A percentile compares a stretch with the other conserved stretches of the same genome.
Evolutionary conservation across 2,329 filamentous ascomycete genomes (phyloP).

Genomic region (Spiromastix sp.): DNA sequence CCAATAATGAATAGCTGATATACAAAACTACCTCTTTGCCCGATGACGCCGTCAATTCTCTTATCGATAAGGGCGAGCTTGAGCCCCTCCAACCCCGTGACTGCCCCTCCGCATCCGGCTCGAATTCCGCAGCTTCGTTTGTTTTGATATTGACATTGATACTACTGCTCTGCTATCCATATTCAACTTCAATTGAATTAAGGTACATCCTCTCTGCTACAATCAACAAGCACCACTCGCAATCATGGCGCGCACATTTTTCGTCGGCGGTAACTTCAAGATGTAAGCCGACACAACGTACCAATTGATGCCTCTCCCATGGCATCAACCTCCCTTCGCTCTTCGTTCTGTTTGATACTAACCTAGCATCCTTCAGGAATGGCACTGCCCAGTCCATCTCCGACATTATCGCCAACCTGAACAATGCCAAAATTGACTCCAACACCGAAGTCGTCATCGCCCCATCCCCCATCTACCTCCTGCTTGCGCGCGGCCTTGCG

Average conservation of each 20-base stretch:
- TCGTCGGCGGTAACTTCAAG: slow-evolving; percentile 99
- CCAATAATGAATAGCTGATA: no score
- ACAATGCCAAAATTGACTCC: slow-evolving; percentile 59
- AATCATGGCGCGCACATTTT: slow-evolving; percentile 88
- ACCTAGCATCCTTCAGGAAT: slow-evolving; percentile 82
- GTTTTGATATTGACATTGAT: no score
- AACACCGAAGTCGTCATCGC: slow-evolving; percentile 82
- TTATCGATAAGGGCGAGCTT: background rate
- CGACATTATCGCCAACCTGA: slow-evolving; percentile 81
- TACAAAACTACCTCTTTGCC: no score
- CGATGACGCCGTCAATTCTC: no score
- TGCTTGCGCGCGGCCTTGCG: slow-evolving; percentile 70
- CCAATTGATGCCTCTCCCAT: slow-evolving; percentile 6
- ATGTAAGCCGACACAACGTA: slow-evolving; percentile 53
- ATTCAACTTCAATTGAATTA: no score
- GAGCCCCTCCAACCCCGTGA: no score
- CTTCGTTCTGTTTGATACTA: no score
- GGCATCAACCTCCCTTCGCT: slow-evolving; percentile 5
- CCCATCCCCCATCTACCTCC: slow-evolving; percentile 82
- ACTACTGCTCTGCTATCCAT: no score
- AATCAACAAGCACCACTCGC: no score
- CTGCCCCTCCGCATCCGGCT: no score
- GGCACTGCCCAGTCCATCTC: slow-evolving; percentile 83
- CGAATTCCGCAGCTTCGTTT: no score
- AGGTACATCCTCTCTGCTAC: no score